phyloP scores from a whole-genome alignment of 495 filamentous ascomycete genomes.

The Lepraria neglecta region DNA sequence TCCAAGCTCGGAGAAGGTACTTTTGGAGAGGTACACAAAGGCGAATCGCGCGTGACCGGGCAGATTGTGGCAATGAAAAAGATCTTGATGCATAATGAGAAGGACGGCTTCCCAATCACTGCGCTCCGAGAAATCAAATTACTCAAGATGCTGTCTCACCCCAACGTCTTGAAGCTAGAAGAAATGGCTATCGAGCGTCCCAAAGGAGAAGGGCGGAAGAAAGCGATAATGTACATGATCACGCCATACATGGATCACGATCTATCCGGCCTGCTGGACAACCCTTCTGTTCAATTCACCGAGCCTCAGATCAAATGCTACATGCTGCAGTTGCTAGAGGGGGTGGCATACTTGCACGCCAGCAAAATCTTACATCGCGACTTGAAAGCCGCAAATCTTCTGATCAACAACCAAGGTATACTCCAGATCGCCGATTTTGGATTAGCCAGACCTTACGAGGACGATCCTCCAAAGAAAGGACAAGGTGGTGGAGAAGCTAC shows the following conservation, averaged over 20 bases:
- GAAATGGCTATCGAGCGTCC: slow-evolving; percentile 93
- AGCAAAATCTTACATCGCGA: slow-evolving; percentile 89
- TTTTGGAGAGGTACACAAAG: slow-evolving; percentile 95
- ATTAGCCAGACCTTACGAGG: slow-evolving; percentile 87
- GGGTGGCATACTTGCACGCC: slow-evolving; percentile 81
- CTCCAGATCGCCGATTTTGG: slow-evolving; percentile 98
- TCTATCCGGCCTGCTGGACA: slow-evolving; percentile 89
- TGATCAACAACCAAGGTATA: slow-evolving; percentile 91
- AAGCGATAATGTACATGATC: slow-evolving; percentile 95
- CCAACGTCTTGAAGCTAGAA: slow-evolving; percentile 77
- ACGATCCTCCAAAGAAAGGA: slow-evolving; percentile 69
- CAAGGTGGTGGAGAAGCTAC: slow-evolving; percentile 76
- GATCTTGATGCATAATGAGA: slow-evolving; percentile 92
- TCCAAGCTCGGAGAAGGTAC: slow-evolving; percentile 96
- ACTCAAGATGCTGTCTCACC: slow-evolving; percentile 85
- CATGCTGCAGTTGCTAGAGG: slow-evolving; percentile 87
- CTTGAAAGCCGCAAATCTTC: slow-evolving; percentile 97
- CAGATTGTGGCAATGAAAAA: slow-evolving; percentile 86
- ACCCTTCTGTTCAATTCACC: slow-evolving; percentile 78
- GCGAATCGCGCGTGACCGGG: slow-evolving; percentile 65
- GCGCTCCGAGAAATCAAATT: slow-evolving; percentile 97
- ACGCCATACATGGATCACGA: slow-evolving; percentile 99
- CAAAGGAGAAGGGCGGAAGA: slow-evolving; percentile 70
- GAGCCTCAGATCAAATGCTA: slow-evolving; percentile 97
- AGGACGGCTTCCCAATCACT: slow-evolving; percentile 95